Evolutionary conservation across 371 early-diverging fungal genomes (phyloP).

Genomic region (Actinomucor elegans): DNA sequence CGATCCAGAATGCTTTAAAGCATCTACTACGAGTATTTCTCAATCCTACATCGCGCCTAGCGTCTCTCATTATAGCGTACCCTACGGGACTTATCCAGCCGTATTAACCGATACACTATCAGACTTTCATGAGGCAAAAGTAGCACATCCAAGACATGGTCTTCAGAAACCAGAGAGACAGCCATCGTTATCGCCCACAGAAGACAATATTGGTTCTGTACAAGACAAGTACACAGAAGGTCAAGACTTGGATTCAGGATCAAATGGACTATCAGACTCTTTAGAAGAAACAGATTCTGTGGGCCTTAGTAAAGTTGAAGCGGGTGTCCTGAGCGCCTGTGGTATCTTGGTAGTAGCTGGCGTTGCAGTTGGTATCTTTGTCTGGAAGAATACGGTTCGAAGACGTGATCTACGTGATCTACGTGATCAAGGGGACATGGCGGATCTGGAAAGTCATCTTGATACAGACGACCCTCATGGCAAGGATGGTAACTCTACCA

Average conservation of each 20-base stretch:
- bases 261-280: neutral
- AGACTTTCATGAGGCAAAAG: conserved; percentile 12
- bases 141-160: neutral
- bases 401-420: conserved; percentile 6
- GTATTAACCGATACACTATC: neutral
- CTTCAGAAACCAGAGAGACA: neutral
- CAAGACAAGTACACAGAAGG: neutral
- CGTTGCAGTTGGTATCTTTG: conserved; percentile 19
- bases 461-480: too few species aligned
- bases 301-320: conserved; percentile 9
- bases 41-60: neutral
- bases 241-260: neutral
- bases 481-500: too few species aligned
- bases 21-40: neutral
- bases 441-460: neutral
- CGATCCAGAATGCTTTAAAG: neutral
- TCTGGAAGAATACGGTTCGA: conserved; percentile 13
- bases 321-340: conserved; percentile 12
- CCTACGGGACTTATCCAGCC: neutral
- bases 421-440: neutral
- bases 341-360: conserved; percentile 20
- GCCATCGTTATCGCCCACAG: neutral
- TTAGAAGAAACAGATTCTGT: neutral
- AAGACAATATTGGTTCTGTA: neutral
- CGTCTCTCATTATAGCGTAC: neutral